phyloP scores from a whole-genome alignment of 164 flowering plant species.

The Piper betle region DNA sequence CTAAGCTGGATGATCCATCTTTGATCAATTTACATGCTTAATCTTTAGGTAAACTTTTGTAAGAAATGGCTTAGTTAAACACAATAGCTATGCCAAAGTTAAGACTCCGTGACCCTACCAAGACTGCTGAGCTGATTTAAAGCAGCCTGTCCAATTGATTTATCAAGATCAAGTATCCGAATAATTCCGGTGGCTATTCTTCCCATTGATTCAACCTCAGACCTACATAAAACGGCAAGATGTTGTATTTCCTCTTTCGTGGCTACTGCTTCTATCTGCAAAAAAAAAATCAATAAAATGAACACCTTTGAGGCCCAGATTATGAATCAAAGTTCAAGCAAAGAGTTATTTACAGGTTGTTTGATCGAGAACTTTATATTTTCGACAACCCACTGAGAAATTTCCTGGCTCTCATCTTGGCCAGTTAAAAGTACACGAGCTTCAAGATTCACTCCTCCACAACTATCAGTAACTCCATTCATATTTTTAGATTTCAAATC shows the following conservation, averaged over 20 bases:
- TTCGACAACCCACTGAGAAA: slow-evolving; percentile 59
- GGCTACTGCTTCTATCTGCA: slow-evolving; percentile 78
- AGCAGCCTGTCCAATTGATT: slow-evolving; percentile 73
- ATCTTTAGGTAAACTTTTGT: not conserved
- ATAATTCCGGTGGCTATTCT: slow-evolving; percentile 81
- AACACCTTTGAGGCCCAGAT: not conserved
- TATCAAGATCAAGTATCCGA: slow-evolving; percentile 70
- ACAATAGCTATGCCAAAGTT: not conserved
- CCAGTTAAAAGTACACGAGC: slow-evolving; percentile 34
- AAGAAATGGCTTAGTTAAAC: not conserved
- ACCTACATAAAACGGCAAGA: slow-evolving; percentile 56
- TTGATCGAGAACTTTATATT: slow-evolving; percentile 70
- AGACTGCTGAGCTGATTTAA: slow-evolving; percentile 84
- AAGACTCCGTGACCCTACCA: slow-evolving; percentile 24
- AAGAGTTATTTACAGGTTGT: slow-evolving; percentile 49
- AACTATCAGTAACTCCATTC: slow-evolving; percentile 21
- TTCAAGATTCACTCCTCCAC: slow-evolving; percentile 68
- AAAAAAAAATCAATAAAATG: not conserved
- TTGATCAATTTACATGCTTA: too few species aligned
- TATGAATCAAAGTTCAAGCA: not conserved
- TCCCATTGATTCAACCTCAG: slow-evolving; percentile 89
- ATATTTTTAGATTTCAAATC: slow-evolving; percentile 17
- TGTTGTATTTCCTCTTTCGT: slow-evolving; percentile 83
- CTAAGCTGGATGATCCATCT: too few species aligned
- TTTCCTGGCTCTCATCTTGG: slow-evolving; percentile 26